A percentile compares a stretch with the other conserved stretches of the same genome.
These are phyloP conservation scores for Cylindricascospora bacillispora DNA, from an alignment of 1,139 yeast genomes.

Conservation along the genomic window DNA sequence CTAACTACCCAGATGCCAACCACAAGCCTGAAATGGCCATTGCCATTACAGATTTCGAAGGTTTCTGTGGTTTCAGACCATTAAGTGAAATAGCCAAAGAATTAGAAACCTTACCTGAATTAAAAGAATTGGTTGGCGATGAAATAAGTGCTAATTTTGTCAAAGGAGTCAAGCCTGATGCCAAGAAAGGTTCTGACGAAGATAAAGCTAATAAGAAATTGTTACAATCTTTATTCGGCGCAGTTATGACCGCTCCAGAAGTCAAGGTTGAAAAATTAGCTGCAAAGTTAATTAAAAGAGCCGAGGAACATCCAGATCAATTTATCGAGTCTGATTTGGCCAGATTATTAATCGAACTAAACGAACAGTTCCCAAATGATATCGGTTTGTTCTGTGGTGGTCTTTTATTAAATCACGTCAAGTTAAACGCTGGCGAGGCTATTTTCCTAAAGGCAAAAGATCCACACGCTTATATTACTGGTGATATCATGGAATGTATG, in stretches of 20 bases:
- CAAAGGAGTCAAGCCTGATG: constrained; percentile 34
- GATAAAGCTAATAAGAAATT: constrained; percentile 45
- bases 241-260: constrained; percentile 70
- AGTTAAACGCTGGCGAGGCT: constrained; percentile 82
- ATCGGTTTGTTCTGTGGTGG: constrained; percentile 95
- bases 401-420: constrained; percentile 77
- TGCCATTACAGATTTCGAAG: constrained; percentile 91
- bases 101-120: constrained; percentile 62
- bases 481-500: constrained; percentile 98
- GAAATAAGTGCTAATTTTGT: constrained; percentile 43
- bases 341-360: constrained; percentile 57
- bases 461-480: constrained; percentile 94
- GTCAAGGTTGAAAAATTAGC: constrained; percentile 43
- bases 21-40: constrained; percentile 99
- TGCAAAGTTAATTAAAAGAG: constrained; percentile 46
- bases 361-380: constrained; percentile 84
- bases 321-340: constrained; percentile 41
- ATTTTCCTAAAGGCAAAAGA: constrained; percentile 94
- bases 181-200: constrained; percentile 34
- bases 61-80: constrained; percentile 96
- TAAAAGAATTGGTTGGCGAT: constrained; percentile 55
- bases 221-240: constrained; percentile 62
- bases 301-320: constrained; percentile 38
- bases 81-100: constrained; percentile 59
- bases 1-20: constrained; percentile 92